These are phyloP conservation scores for Umbelopsis sp. DNA, from an alignment of 192 early-diverging fungal genomes.

Conservation along the genomic window DNA sequence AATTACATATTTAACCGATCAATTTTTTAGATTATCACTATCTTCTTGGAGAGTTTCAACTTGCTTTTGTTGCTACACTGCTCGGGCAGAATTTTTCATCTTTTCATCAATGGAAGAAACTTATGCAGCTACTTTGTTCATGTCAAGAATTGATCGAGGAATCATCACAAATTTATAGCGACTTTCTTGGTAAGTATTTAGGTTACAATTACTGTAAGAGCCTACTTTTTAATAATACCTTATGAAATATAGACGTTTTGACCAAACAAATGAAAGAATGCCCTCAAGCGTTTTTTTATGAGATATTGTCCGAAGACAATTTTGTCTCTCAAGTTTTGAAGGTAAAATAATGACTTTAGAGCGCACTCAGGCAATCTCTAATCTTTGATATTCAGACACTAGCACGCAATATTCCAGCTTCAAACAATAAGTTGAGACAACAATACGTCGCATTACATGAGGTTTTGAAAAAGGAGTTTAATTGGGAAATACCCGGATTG, in stretches of 20 bases:
- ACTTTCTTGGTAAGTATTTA: conserved; percentile 51
- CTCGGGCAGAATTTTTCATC: conserved; percentile 84
- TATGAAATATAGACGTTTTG: conserved; percentile 46
- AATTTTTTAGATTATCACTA: conserved; percentile 42
- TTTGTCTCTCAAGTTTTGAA: conserved; percentile 58
- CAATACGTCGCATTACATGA: conserved; percentile 51
- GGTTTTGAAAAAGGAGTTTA: conserved; percentile 58
- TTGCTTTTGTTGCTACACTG: conserved; percentile 79
- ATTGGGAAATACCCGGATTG: conserved; percentile 58
- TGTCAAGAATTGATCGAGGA: conserved; percentile 62
- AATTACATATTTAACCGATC: neutral
- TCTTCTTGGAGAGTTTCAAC: conserved; percentile 81
- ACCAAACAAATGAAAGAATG: conserved; percentile 67
- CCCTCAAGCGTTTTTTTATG: conserved; percentile 70
- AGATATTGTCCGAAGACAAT: conserved; percentile 65
- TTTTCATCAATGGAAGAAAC: conserved; percentile 84
- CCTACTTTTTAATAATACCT: conserved; percentile 21
- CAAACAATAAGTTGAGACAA: conserved; percentile 34
- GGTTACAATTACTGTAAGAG: conserved; percentile 15
- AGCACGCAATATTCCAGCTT: conserved; percentile 37
- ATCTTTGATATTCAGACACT: conserved; percentile 24
- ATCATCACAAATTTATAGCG: conserved; percentile 50
- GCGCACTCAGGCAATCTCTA: conserved; percentile 8
- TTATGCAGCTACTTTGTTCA: conserved; percentile 72
- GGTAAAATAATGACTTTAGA: conserved; percentile 38